These are phyloP conservation scores for Reticulascus tulasneorum DNA, from an alignment of 2,329 filamentous ascomycete species.

Conservation along the genomic window DNA sequence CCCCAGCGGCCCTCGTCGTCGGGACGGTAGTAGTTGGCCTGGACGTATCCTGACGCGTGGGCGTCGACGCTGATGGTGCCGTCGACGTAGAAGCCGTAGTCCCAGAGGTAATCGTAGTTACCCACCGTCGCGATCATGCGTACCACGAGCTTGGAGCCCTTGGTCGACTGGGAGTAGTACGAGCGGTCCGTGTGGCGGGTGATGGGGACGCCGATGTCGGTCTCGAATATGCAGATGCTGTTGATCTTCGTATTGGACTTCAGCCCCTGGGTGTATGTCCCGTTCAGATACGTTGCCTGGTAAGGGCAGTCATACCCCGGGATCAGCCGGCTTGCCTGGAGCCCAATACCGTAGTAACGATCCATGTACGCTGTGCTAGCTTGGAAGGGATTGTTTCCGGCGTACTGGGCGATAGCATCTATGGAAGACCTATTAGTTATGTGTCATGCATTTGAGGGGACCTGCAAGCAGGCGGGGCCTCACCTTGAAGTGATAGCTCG, in stretches of 20 bases:
- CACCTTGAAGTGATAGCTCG: constrained; percentile 1
- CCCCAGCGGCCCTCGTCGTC: constrained; percentile 17
- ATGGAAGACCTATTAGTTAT: too few species aligned
- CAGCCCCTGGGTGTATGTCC: constrained; percentile 5
- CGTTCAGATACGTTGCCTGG: constrained; percentile 8
- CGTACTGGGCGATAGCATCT: constrained; percentile 4
- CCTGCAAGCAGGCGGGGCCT: too few species aligned
- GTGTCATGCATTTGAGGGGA: too few species aligned
- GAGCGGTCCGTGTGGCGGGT: background rate
- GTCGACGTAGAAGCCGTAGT: constrained; percentile 30
- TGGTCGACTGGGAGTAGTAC: constrained; percentile 1
- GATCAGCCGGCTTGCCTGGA: constrained; percentile 4
- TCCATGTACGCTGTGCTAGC: constrained; percentile 1
- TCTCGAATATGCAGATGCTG: constrained; percentile 1
- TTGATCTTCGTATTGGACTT: background rate
- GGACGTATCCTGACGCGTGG: constrained; percentile 33
- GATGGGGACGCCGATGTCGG: constrained; percentile 2
- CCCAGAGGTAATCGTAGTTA: constrained; percentile 38
- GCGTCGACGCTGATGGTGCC: constrained; percentile 33
- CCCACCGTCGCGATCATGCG: constrained; percentile 36
- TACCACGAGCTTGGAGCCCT: constrained; percentile 22
- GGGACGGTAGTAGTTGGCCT: constrained; percentile 21
- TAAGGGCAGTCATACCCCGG: constrained; percentile 10
- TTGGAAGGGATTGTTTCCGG: constrained; percentile 4
- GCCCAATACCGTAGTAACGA: constrained; percentile 3